Conservation (phyloP, 495 filamentous ascomycete genomes). For the Xylaria telfairii region DNA sequence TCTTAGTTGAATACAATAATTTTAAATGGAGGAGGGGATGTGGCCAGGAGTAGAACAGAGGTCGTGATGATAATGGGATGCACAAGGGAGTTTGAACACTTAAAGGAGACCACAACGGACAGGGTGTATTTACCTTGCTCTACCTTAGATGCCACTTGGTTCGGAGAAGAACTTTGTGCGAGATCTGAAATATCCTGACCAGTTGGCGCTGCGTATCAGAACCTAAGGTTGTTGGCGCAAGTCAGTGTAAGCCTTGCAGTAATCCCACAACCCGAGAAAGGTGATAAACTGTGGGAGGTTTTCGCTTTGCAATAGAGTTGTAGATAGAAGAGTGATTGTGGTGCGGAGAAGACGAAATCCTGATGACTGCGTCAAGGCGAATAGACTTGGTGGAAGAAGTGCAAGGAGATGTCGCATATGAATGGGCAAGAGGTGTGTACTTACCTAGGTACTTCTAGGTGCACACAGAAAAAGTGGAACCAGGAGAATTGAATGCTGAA, state of each 20-base stretch:
- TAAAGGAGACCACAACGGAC: not conserved
- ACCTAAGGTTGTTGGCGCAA: not conserved
- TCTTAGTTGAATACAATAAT: not conserved
- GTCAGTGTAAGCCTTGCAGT: not conserved
- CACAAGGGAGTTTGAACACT: not conserved
- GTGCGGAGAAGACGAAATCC: not conserved
- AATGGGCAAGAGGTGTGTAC: constrained; percentile 3
- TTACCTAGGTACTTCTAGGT: not conserved
- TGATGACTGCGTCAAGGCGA: not conserved
- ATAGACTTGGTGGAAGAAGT: not conserved
- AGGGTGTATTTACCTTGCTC: not conserved
- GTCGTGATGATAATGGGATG: not conserved
- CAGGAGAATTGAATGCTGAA: not conserved
- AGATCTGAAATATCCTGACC: not conserved
- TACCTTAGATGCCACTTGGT: not conserved
- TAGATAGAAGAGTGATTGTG: not conserved
- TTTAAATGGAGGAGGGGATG: not conserved
- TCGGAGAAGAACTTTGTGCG: not conserved
- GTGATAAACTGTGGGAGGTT: not conserved
- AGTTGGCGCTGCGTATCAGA: not conserved
- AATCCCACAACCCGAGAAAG: not conserved
- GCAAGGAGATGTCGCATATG: not conserved
- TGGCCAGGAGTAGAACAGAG: not conserved
- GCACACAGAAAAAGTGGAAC: constrained; percentile 2
- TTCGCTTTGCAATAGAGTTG: not conserved